A percentile compares a stretch with the other conserved stretches of the same genome.
Conservation (phyloP, 345 rosid species). For the Arabidopsis thaliana region TAIR10.1 NC_003074.8:17770001-17770500, state of each 20-base stretch:
- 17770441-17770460: constrained; percentile 74
- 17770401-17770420: constrained; percentile 89
- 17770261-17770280: constrained; percentile 12
- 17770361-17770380: constrained; percentile 79
- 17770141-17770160: constrained; percentile 85
- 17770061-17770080: constrained; percentile 3
- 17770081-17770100: constrained; percentile 12
- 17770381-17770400: constrained; percentile 65
- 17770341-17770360: constrained; percentile 1
- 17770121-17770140: constrained; percentile 83
- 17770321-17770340: neutral
- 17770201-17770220: constrained; percentile 75
- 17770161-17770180: constrained; percentile 84
- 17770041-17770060: constrained; percentile 11
- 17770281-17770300: constrained; percentile 15
- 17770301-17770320: neutral
- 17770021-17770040: constrained; percentile 67
- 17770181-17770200: constrained; percentile 85
- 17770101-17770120: constrained; percentile 28
- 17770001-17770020: constrained; percentile 90
- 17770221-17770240: constrained; percentile 31
- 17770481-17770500: constrained; percentile 14
- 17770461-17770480: constrained; percentile 60
- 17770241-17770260: neutral
- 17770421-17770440: constrained; percentile 94